These are phyloP conservation scores for Pseudogymnoascus sp. DNA, from an alignment of 2,329 filamentous ascomycete species.

Conservation along the genomic window DNA sequence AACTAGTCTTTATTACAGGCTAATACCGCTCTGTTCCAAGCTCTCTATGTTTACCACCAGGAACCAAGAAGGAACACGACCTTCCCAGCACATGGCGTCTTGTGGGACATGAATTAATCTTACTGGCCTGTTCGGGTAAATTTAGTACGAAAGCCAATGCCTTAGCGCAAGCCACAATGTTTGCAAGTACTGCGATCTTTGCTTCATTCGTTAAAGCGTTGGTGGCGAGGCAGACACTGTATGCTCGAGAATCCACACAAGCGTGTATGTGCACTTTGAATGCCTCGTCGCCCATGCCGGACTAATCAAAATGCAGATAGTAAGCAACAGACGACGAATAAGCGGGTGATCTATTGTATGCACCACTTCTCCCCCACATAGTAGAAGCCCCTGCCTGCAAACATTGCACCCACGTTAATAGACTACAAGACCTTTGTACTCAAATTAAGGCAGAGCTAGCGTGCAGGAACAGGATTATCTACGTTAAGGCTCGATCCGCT, in stretches of 20 bases:
- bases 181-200: background rate
- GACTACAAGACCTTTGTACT: background rate
- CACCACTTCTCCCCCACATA: background rate
- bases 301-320: background rate
- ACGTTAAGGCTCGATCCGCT: background rate
- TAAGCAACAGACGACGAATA: background rate
- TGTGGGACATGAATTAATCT: background rate
- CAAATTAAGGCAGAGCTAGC: background rate
- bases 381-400: background rate
- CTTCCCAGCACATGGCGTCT: background rate
- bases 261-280: background rate
- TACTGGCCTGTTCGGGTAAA: background rate
- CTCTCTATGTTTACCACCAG: background rate
- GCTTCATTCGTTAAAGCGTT: background rate
- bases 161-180: background rate
- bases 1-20: background rate
- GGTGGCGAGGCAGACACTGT: background rate
- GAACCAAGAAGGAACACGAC: background rate
- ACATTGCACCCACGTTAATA: background rate
- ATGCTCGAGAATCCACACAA: background rate
- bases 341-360: background rate
- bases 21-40: background rate
- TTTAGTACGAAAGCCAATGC: background rate
- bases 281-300: background rate
- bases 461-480: background rate